Base-by-base conservation (phyloP, 1,284 basidiomycete species). In the Taiwanofungus camphoratus region DNA sequence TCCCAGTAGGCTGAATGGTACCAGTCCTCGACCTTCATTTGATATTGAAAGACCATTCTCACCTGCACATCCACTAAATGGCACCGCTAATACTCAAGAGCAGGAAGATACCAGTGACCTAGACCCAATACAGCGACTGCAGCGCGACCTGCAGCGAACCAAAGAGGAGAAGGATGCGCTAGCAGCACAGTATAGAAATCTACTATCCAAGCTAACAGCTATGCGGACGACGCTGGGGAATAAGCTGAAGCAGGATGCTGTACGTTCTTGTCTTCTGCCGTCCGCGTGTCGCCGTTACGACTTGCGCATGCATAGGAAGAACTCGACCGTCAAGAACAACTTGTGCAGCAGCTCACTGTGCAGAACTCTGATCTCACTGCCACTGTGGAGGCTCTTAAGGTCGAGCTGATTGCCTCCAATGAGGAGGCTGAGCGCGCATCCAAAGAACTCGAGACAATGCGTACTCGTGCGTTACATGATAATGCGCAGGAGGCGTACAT, bases 211-310 rank as follows among this genome's bases (percentile, higher is more conserved):
- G 66, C 71, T 99, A 37, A 92, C 90, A 2, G 79, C 84, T 26
- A 98, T 99, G 93, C 79, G 94, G 12, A 89, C 83, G 21, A 91
- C 90, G 4, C 73, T 99, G 20, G 93, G 93, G 30, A 94, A 93
- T 58, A 95, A 98, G 63, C 71, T 99, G 44, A 83, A 88, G 62
- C 91, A 96, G 64, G 96, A 99, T 67, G 95, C 96, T 53, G 94
- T 96, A 68, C 61, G 90, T 80, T 39, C 41, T 44, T 23, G 48
- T 15, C 34, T 33, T 44, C 26, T 49, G 29, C 35, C 39, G 30
- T 40, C 41, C 33, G 41, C 50, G 26, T 44, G 45, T 45, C 50
- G 44, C 49, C 47, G 41, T 53, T 46, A 49, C 55, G 49, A 57
- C 49, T 52, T 48, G 45, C 46, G 46, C 30, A 52, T 51, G 60